Percentiles rank a stretch among this genome's conserved stretches.
Conservation (phyloP, 73 alveolate species). For the Paramecium sexaurelia region DNA sequence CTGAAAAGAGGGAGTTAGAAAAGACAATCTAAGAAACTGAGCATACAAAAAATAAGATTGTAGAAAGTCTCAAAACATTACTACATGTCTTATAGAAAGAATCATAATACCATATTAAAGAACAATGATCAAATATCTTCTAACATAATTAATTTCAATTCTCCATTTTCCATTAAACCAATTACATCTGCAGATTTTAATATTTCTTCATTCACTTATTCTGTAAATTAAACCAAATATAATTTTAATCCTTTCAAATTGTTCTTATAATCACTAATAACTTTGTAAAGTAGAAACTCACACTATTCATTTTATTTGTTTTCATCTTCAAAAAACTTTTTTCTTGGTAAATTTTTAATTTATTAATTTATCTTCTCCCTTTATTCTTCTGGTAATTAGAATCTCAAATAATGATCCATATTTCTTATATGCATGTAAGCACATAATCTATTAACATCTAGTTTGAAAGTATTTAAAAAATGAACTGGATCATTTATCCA, state of each 20-base stretch:
- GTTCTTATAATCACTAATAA: neutral
- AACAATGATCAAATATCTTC: slow-evolving; percentile 1
- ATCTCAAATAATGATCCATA: neutral
- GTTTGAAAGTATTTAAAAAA: neutral
- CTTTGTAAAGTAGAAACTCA: neutral
- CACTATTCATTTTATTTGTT: neutral
- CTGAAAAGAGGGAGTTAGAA: slow-evolving; percentile 14
- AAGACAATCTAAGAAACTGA: slow-evolving; percentile 42
- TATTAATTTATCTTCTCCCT: neutral
- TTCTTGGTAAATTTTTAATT: neutral
- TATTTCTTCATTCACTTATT: neutral
- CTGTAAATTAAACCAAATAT: neutral
- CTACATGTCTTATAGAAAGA: neutral
- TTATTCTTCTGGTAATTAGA: neutral
- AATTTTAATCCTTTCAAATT: neutral
- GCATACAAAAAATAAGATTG: slow-evolving; percentile 43
- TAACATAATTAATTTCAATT: neutral
- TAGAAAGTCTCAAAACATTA: slow-evolving; percentile 37
- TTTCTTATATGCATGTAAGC: neutral
- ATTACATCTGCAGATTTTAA: neutral
- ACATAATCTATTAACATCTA: neutral
- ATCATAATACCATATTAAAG: slow-evolving; percentile 11
- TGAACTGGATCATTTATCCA: slow-evolving; percentile 10
- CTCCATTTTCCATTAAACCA: slow-evolving; percentile 32
- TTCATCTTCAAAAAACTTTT: neutral